These are phyloP conservation scores for Fusarium sp. DNA, from an alignment of 2,329 filamentous ascomycete species.

Conservation along the genomic window DNA sequence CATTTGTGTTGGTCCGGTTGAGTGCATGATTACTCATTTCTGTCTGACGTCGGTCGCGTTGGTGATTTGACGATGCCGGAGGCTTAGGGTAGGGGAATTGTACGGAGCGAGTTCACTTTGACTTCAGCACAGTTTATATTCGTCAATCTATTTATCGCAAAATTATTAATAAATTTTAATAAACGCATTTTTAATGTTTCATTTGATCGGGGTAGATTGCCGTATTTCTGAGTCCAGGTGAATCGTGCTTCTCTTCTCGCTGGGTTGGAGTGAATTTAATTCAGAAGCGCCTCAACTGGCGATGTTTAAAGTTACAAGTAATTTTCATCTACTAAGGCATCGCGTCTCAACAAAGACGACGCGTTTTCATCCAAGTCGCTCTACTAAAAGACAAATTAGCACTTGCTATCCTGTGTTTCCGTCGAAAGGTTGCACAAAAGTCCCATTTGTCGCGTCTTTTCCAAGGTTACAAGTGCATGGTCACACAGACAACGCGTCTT, in stretches of 20 bases:
- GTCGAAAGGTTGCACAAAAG: accelerated
- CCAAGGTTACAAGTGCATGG: accelerated
- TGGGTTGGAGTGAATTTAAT: accelerated
- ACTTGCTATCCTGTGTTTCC: background rate
- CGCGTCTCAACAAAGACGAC: no score
- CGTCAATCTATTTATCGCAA: background rate
- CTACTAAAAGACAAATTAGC: no score
- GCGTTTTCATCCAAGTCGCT: no score
- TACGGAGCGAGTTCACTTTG: accelerated
- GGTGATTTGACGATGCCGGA: no score
- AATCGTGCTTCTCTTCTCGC: background rate
- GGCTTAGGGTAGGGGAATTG: background rate
- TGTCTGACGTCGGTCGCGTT: no score
- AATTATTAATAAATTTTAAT: background rate
- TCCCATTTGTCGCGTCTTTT: no score
- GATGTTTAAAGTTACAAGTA: accelerated
- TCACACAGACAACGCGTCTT: background rate
- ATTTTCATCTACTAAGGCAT: accelerated
- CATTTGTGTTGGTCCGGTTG: background rate
- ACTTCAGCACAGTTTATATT: background rate
- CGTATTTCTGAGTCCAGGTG: background rate
- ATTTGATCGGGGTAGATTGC: background rate
- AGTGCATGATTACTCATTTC: background rate
- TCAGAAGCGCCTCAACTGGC: background rate
- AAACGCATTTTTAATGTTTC: no score